Evolutionary conservation across 495 filamentous ascomycete genomes (phyloP), one percentile per base, ranked within the genome.

Genomic region (Jackrogersella minutella): DNA sequence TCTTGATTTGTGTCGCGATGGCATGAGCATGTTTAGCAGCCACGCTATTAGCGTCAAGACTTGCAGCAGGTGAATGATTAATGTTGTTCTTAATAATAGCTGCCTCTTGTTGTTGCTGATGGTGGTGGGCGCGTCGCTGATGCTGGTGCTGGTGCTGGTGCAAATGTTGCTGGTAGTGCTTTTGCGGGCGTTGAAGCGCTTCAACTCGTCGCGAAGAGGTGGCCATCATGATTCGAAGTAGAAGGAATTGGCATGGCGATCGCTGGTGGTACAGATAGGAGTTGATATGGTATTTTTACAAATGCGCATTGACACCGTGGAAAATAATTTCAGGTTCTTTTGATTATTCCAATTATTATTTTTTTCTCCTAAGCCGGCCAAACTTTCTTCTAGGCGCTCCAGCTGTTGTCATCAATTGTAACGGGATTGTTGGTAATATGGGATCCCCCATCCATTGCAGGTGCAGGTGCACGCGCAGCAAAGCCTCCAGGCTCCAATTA

Each of bases 181-280:
- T 59, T 16, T 60, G 69, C 8, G 53, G 22, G 47, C 60, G 72
- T 56, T 72, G 70, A 43, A 76, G 70, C 58, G 72, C 71, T 70
- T 78, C 77, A 74, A 66, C 50, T 71, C 70, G 73, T 71, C 77
- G 69, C 60, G 75, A 71, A 59, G 68, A 76, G 52, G 76, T 75
- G 44, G 77, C 72, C 69, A 75, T 73, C 39, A 74, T 68, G 58
- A 26, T 26, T 30, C 26, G 7, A 30, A 3, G 22, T 47, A 36
- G 9, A 13, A 22, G 22, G 41, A 63, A 46, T 62, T 63, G 57
- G 36, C 58, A 64, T 58, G 34, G 50, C 72, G 72, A 55, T 70
- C 68, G 55, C 47, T 74, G 70, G 73, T 76, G 44, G 30, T 73
- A 74, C 75, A 68, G 54, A 30, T 44, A 49, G 9, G 26, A 7